Evolutionary conservation across 2,329 filamentous ascomycete species (phyloP), one percentile per base, ranked within the genome.

Genomic region (Nectriaceae sp.): DNA sequence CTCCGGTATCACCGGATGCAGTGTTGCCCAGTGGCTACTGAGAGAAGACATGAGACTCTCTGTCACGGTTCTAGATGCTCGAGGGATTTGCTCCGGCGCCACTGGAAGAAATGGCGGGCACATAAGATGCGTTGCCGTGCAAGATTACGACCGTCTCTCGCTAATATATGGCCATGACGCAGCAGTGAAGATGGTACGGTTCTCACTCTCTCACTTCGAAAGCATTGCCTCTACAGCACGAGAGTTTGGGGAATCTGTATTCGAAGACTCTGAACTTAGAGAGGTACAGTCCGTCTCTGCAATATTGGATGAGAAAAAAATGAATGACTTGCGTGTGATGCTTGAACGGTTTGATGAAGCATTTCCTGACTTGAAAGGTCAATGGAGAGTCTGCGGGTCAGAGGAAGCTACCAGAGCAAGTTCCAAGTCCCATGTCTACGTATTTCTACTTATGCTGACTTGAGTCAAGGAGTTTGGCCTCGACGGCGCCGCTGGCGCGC

Each of bases 1-100:
- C 5, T 70, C 68, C 3, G 70, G 69, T 0, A 65, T 72, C 21
- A 66, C 69, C 0, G 70, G 65, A 11, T 62, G 60, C 11, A 61
- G 62, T 19, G 52, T 70, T 10, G 62, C 64, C 22, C 59, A 63
- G 11, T 60, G 63, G 5, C 54, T 72, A 2, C 57, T 67, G 5
- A 46, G 53, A 22, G 50, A 54, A n/a, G 4, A n/a, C 13, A 19
- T 19, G 45, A 2, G 20, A 21, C 2, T 20, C 50, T 11, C 47
- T 45, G 42, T 65, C 5, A 52, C 63, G 1, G 49, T 68, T 18
- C 41, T 66, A 3, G 64, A 67, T 31, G 65, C 64, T 3, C 54
- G 65, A 10, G 53, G 54, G 3, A 41, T 65, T 8, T 53, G 56
- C 26, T 59, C 55, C 19, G 63, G 65, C 6, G 66, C 65, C 0